Base-by-base conservation (phyloP, 768 basidiomycete species). In the Boletus fagicola region DNA sequence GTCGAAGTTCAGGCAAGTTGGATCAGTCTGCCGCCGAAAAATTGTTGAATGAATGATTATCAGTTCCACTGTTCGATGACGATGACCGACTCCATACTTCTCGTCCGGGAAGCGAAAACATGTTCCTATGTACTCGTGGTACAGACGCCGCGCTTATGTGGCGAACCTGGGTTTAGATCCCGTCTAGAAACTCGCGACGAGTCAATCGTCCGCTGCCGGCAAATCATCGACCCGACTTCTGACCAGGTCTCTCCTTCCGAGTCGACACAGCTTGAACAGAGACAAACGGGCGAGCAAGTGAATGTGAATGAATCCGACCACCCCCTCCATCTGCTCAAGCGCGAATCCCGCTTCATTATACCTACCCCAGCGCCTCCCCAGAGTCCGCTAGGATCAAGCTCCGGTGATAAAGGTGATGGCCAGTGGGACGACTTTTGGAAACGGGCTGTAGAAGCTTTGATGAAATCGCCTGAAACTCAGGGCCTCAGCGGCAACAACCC, bases 61-160 rank as follows among this genome's bases (percentile, higher is more conserved):
- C 70, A 95, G 91, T 95, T 94, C 71, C 94, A 98, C 74, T 98
- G 94, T 73, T 92, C 92, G 60, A 92, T 93, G 91, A 89, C 90
- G 52, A 92, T 90, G 78, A 84, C 90, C 42, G 94, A 98, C 75
- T 84, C 83, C 36, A 92, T 98, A 64, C 80, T 91, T 53, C 88
- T 94, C 68, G 86, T 98, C 68, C 94, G 95, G 71, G 94, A 97
- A 78, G 82, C 92, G 36, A 90, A 90, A 70, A 95, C 91, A 39
- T 99, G 97, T 74, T 86, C 90, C 61, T 98, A 99, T 71, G 86
- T 97, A 45, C 79, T 98, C 50, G 88, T 98, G 62, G 86, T 98
- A 56, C 90, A 98, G 71, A 97, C 96, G 0, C 95, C 97, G 35
- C 89, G 94, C 54, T 80, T 99, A 20, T 98, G 97, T 68, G 84